Evolutionary conservation across 768 basidiomycete genomes (phyloP).

Genomic region (Mycena maculata): DNA sequence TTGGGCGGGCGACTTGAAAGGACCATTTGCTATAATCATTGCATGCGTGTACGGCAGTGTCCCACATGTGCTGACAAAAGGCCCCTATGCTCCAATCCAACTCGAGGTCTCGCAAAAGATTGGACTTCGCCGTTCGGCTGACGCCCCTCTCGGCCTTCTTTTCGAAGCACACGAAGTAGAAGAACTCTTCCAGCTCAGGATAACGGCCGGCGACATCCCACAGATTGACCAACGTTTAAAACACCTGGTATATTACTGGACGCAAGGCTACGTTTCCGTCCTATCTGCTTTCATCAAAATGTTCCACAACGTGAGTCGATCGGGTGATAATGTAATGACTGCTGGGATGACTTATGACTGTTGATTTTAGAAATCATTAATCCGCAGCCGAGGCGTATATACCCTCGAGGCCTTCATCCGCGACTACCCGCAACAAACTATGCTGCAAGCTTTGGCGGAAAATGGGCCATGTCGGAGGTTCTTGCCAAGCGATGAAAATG

Average conservation of each 20-base stretch:
- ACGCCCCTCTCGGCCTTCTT: slow-evolving; percentile 1
- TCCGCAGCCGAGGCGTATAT: neutral
- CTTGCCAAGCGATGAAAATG: neutral
- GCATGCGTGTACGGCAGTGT: neutral
- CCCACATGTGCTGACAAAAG: neutral
- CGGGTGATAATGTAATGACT: neutral
- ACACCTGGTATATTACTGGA: neutral
- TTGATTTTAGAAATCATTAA: neutral
- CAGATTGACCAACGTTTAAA: neutral
- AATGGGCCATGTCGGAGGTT: neutral
- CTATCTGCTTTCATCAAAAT: neutral
- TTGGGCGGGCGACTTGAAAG: neutral
- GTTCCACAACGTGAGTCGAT: neutral
- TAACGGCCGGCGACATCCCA: neutral
- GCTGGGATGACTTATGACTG: neutral
- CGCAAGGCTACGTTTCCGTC: neutral
- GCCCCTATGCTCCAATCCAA: neutral
- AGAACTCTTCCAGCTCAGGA: neutral
- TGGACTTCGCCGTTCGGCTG: neutral
- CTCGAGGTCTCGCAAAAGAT: neutral
- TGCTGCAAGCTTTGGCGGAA: neutral
- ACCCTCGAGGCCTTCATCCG: neutral
- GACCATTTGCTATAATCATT: neutral
- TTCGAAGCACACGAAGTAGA: neutral
- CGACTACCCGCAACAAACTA: neutral